Percentiles rank a stretch among this genome's conserved stretches.
Evolutionary conservation across 768 basidiomycete genomes (phyloP).

Genomic region (Rubroboletus satanas): DNA sequence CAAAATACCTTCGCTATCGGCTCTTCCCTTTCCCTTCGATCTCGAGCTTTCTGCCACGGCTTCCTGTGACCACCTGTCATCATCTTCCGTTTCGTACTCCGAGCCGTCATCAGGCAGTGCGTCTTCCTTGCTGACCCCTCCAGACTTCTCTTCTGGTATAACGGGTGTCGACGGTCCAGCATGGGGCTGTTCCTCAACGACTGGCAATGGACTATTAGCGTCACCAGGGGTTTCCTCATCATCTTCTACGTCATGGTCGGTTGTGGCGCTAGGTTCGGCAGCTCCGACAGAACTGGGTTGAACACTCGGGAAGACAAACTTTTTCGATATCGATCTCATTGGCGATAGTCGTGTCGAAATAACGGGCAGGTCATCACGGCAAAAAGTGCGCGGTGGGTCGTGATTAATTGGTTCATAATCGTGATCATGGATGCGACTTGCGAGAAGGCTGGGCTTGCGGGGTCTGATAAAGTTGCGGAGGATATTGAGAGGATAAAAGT

Average conservation of each 20-base stretch:
- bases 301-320: slow-evolving; percentile 47
- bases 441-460: slow-evolving; percentile 22
- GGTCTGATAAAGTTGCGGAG: slow-evolving; percentile 30
- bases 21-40: slow-evolving; percentile 27
- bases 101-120: slow-evolving; percentile 1
- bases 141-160: not conserved
- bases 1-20: slow-evolving; percentile 9
- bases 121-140: not conserved
- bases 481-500: slow-evolving; percentile 56
- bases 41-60: slow-evolving; percentile 16
- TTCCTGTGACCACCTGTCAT: slow-evolving; percentile 21
- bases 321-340: slow-evolving; percentile 45
- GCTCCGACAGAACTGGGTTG: not conserved
- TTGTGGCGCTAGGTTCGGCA: not conserved
- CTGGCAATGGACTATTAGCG: not conserved
- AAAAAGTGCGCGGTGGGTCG: slow-evolving; percentile 4
- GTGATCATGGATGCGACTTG: slow-evolving; percentile 2
- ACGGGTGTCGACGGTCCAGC: not conserved
- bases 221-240: not conserved
- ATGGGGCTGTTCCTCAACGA: not conserved
- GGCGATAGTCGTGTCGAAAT: slow-evolving; percentile 45
- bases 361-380: slow-evolving; percentile 34
- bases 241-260: not conserved
- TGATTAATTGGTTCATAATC: slow-evolving; percentile 5
- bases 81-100: slow-evolving; percentile 17